A percentile compares a stretch with the other conserved stretches of the same genome.
These are phyloP conservation scores for Hypholoma fasciculare DNA, from an alignment of 768 basidiomycete species.

Conservation along the genomic window DNA sequence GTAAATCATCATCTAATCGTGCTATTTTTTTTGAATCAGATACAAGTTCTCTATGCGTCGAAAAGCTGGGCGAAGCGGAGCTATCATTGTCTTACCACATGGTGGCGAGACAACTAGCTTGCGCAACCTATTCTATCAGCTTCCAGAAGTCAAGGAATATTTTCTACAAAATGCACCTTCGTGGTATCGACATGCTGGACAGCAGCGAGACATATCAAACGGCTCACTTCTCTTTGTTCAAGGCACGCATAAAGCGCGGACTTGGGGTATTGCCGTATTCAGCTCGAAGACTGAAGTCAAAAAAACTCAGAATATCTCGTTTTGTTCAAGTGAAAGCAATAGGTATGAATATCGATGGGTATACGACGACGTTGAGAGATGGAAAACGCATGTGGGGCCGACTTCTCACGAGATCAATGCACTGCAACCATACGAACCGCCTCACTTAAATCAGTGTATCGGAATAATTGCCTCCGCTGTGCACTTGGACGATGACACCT, in stretches of 20 bases:
- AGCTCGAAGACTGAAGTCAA: neutral
- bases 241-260: neutral
- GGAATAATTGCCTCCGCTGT: neutral
- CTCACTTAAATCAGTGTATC: conserved; percentile 2
- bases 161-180: conserved; percentile 1
- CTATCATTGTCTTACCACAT: conserved; percentile 6
- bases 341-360: conserved; percentile 6
- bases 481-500: conserved; percentile 1
- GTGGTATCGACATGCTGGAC: conserved; percentile 7
- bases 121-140: neutral
- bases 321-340: neutral
- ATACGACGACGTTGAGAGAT: neutral
- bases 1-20: neutral
- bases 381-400: neutral
- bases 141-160: neutral
- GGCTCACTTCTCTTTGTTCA: conserved; percentile 5
- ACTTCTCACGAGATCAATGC: neutral
- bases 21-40: neutral
- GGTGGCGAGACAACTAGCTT: neutral
- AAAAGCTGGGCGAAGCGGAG: neutral
- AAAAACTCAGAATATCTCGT: neutral
- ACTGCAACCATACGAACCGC: neutral
- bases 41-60: neutral
- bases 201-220: neutral
- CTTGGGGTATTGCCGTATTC: conserved; percentile 11